These are phyloP conservation scores for Alternaria infectoria DNA, from an alignment of 2,329 filamentous ascomycete species.

Conservation along the genomic window DNA sequence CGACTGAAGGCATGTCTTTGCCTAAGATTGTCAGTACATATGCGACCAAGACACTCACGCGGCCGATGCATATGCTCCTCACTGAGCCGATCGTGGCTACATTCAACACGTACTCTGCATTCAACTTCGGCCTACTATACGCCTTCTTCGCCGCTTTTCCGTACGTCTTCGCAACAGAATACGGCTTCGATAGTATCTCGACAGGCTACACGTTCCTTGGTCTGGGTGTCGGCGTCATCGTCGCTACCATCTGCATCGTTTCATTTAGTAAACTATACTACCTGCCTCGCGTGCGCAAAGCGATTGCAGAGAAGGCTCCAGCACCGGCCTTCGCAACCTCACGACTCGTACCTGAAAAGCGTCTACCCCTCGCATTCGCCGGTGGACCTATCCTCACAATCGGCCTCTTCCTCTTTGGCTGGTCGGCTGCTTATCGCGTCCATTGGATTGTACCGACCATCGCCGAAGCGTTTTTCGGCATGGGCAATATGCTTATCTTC, in stretches of 20 bases:
- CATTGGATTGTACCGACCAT: slow-evolving; percentile 50
- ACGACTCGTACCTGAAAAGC: slow-evolving; percentile 35
- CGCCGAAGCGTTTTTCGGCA: slow-evolving; percentile 25
- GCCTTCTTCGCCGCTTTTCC: slow-evolving; percentile 34
- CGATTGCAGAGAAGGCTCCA: neutral
- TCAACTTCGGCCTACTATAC: slow-evolving; percentile 34
- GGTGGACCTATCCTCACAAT: slow-evolving; percentile 43
- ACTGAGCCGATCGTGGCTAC: slow-evolving; percentile 33
- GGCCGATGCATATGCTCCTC: slow-evolving; percentile 55
- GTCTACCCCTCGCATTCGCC: slow-evolving; percentile 44
- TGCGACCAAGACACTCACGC: slow-evolving; percentile 43
- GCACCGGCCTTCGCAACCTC: slow-evolving; percentile 15
- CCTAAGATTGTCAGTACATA: slow-evolving; percentile 6
- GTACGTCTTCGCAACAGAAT: slow-evolving; percentile 24
- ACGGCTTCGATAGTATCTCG: slow-evolving; percentile 13
- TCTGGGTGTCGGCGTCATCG: slow-evolving; percentile 7
- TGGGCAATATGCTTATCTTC: slow-evolving; percentile 10
- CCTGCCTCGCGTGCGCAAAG: neutral
- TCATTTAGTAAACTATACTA: slow-evolving; percentile 9
- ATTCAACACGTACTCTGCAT: slow-evolving; percentile 27
- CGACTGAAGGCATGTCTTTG: slow-evolving; percentile 10
- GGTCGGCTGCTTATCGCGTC: slow-evolving; percentile 42
- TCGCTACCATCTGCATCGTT: slow-evolving; percentile 1
- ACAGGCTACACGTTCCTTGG: slow-evolving; percentile 14
- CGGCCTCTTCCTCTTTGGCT: slow-evolving; percentile 50